Evolutionary conservation across 306 rosid species (phyloP).

Genomic region (Cucumis hystrix): DNA sequence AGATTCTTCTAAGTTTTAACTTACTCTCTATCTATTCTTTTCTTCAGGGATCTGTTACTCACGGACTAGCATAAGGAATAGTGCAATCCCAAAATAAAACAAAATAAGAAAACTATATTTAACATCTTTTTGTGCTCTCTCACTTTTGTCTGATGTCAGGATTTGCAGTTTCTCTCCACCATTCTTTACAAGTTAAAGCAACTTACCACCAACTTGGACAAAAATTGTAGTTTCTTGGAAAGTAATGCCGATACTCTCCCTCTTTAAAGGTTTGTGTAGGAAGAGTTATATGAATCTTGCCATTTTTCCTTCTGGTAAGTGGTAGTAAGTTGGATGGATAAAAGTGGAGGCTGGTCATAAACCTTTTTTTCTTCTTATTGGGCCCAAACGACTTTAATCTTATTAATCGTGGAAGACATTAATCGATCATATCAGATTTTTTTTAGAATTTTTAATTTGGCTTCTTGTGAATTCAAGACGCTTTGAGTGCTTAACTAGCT

Average conservation of each 20-base stretch:
- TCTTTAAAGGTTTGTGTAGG: background rate
- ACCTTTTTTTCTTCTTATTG: background rate
- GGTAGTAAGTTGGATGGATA: background rate
- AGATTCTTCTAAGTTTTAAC: background rate
- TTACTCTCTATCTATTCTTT: background rate
- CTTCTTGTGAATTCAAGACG: background rate
- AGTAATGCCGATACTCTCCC: background rate
- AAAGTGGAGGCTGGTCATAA: background rate
- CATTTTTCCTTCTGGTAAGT: background rate
- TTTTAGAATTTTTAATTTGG: background rate
- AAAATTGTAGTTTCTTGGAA: background rate
- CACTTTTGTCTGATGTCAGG: background rate
- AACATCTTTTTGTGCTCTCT: background rate
- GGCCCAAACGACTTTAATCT: background rate
- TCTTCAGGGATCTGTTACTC: background rate
- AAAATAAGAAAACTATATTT: background rate
- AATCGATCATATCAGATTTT: background rate
- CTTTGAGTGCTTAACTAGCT: background rate
- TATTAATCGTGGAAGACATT: background rate
- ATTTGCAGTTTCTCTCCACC: background rate
- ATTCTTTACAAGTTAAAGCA: background rate
- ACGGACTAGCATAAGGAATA: constrained; percentile 3
- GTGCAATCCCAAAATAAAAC: background rate
- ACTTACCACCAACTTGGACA: background rate
- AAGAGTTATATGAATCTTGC: background rate